These are phyloP conservation scores for Annulohypoxylon maeteangense DNA, from an alignment of 495 filamentous ascomycete species.

Conservation along the genomic window DNA sequence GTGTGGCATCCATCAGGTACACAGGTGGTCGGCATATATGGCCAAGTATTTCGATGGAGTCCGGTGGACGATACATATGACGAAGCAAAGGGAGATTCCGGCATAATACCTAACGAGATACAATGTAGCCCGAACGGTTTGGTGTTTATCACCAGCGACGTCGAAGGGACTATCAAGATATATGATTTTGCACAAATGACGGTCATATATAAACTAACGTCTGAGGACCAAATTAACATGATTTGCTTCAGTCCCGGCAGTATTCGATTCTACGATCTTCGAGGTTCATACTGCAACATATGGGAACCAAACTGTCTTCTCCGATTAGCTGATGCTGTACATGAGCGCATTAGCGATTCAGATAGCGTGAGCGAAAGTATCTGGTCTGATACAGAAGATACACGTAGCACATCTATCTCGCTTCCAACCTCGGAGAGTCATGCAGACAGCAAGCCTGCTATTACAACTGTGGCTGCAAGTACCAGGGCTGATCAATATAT, in stretches of 20 bases:
- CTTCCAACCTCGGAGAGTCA: not conserved
- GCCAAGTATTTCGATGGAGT: not conserved
- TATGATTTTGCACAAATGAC: not conserved
- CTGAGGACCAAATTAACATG: not conserved
- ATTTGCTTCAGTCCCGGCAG: not conserved
- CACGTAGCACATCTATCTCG: not conserved
- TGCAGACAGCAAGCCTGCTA: not conserved
- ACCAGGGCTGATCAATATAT: not conserved
- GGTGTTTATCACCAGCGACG: not conserved
- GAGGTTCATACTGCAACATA: not conserved
- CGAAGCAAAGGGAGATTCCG: not conserved
- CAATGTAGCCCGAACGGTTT: not conserved
- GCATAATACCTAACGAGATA: not conserved
- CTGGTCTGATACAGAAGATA: not conserved
- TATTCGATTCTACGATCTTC: not conserved
- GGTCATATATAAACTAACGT: not conserved
- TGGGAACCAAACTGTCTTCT: conserved; percentile 2
- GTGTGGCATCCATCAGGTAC: not conserved
- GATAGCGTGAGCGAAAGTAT: not conserved
- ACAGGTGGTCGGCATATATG: not conserved
- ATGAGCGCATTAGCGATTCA: not conserved
- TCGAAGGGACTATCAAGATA: not conserved
- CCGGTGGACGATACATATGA: not conserved
- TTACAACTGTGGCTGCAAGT: not conserved
- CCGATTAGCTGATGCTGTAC: not conserved